Percentiles rank a stretch among this genome's conserved stretches.
phyloP scores from a whole-genome alignment of 2,329 filamentous ascomycete genomes.

The Escovopsis weberi region DNA sequence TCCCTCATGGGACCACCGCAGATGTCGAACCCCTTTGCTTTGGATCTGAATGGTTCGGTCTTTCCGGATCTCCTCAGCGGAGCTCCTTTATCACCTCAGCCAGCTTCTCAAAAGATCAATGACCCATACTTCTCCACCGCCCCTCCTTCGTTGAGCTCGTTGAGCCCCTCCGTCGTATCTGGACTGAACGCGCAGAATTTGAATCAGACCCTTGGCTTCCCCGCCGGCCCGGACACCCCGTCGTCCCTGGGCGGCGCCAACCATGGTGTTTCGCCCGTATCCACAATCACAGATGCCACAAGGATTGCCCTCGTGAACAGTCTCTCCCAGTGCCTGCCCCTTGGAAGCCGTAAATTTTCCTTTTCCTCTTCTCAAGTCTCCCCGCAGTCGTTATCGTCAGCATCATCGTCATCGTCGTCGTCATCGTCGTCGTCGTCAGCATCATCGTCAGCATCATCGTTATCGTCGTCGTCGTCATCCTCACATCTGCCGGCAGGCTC shows the following conservation, averaged over 20 bases:
- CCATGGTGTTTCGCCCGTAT: conserved; percentile 42
- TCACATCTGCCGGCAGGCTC: conserved; percentile 34
- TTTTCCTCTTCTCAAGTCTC: conserved; percentile 37
- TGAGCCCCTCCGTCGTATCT: conserved; percentile 58
- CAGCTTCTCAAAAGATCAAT: conserved; percentile 51
- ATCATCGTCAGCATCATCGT: too few relatives aligned
- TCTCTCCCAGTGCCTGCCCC: conserved; percentile 40
- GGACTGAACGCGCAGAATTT: conserved; percentile 46
- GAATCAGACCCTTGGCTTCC: conserved; percentile 51
- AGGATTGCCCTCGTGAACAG: conserved; percentile 46
- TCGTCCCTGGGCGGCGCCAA: conserved; percentile 55
- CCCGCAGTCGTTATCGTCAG: conserved; percentile 26
- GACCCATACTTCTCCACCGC: conserved; percentile 71
- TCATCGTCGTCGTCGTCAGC: too few relatives aligned
- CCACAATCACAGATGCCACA: conserved; percentile 51
- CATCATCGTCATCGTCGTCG: too few relatives aligned
- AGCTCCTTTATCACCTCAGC: conserved; percentile 64
- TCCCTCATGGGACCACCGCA: conserved; percentile 55
- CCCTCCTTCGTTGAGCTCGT: conserved; percentile 55
- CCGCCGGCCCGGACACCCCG: conserved; percentile 54
- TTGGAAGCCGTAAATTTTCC: conserved; percentile 50
- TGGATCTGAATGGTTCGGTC: conserved; percentile 59
- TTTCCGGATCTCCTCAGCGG: conserved; percentile 65
- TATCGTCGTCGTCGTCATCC: neutral
- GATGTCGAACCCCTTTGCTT: conserved; percentile 53